These are phyloP conservation scores for Monilinia fructicola DNA, from an alignment of 2,329 filamentous ascomycete genomes.

Conservation along the genomic window DNA sequence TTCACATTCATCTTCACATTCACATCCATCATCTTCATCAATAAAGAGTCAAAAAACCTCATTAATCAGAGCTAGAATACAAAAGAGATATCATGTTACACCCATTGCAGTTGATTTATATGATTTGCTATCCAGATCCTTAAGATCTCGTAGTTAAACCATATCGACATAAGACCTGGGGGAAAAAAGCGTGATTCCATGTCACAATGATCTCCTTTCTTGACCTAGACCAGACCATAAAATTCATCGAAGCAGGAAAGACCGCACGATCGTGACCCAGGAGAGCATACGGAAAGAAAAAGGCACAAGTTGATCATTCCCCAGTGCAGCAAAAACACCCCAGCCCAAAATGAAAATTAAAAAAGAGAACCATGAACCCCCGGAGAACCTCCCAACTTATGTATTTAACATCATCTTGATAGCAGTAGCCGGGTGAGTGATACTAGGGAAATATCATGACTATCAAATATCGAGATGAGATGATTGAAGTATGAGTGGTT, in stretches of 20 bases:
- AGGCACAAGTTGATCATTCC: slow-evolving; percentile 28
- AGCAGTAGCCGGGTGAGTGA: slow-evolving; percentile 11
- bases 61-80: slow-evolving; percentile 40
- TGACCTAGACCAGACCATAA: slow-evolving; percentile 18
- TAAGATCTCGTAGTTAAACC: background rate
- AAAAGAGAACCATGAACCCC: slow-evolving; percentile 29
- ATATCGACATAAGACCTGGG: background rate
- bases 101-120: slow-evolving; percentile 33
- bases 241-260: slow-evolving; percentile 6
- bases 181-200: slow-evolving; percentile 26
- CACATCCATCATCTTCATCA: background rate
- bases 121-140: background rate
- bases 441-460: slow-evolving; percentile 17
- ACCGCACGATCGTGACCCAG: slow-evolving; percentile 17
- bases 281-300: slow-evolving; percentile 28
- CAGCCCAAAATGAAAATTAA: slow-evolving; percentile 37
- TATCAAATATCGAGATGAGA: slow-evolving; percentile 28
- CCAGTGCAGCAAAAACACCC: slow-evolving; percentile 36
- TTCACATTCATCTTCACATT: background rate
- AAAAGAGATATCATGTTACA: slow-evolving; percentile 37
- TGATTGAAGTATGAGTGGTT: slow-evolving; percentile 27
- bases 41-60: slow-evolving; percentile 23
- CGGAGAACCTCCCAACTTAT: slow-evolving; percentile 25
- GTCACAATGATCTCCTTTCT: slow-evolving; percentile 14
- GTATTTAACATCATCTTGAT: slow-evolving; percentile 24